Evolutionary conservation across 2,329 filamentous ascomycete species (phyloP).

Genomic region (Stagonosporopsis cucurbitacearum): DNA sequence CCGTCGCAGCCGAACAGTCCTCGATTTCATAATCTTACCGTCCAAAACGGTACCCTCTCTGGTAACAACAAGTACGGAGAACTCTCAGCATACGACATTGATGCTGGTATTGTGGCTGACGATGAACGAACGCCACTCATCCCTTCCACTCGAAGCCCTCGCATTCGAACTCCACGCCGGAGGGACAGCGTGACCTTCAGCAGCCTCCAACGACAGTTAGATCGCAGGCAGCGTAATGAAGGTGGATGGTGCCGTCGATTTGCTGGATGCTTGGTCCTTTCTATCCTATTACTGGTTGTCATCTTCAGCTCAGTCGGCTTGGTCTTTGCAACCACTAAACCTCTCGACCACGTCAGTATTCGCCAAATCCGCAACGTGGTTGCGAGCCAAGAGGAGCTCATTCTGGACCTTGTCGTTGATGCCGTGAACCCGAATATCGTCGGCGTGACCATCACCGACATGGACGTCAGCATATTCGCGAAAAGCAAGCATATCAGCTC

Average conservation of each 20-base stretch:
- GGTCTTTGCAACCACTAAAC: constrained; percentile 89
- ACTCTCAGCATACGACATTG: constrained; percentile 76
- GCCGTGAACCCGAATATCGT: constrained; percentile 95
- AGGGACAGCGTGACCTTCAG: constrained; percentile 61
- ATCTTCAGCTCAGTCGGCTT: constrained; percentile 87
- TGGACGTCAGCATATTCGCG: constrained; percentile 92
- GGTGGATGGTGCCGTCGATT: constrained; percentile 72
- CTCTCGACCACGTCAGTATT: constrained; percentile 79
- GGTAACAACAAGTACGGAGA: constrained; percentile 65
- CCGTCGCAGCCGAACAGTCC: constrained; percentile 74
- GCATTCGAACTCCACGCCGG: constrained; percentile 57
- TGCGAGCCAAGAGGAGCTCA: constrained; percentile 91
- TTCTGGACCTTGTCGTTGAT: constrained; percentile 87
- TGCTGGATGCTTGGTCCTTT: constrained; percentile 86
- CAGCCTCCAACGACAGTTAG: constrained; percentile 64
- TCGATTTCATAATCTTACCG: constrained; percentile 56
- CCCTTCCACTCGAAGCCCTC: constrained; percentile 66
- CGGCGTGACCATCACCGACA: constrained; percentile 81
- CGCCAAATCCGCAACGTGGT: constrained; percentile 86
- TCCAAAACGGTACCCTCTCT: constrained; percentile 39
- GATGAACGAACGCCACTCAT: constrained; percentile 89
- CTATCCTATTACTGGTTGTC: constrained; percentile 79
- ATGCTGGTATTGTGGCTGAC: constrained; percentile 79
- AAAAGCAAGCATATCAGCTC: constrained; percentile 88
- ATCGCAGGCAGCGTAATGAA: constrained; percentile 66